Conservation (phyloP, 129 eudicot species). For the Tagetes patula region DNA sequence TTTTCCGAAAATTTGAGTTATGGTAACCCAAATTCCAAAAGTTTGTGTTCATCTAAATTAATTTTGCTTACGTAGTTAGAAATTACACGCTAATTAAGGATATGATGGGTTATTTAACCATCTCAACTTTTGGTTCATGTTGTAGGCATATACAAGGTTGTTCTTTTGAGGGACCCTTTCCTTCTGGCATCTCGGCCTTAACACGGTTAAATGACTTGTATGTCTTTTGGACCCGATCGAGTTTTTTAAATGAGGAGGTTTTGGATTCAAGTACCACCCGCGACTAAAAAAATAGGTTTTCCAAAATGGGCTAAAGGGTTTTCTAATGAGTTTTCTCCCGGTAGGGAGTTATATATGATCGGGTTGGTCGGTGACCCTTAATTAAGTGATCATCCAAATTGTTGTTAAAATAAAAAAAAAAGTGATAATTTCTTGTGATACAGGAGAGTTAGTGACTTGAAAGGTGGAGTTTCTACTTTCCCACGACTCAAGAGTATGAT, state of each 20-base stretch:
- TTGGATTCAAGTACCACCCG: no score
- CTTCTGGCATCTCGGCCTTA: slow-evolving; percentile 54
- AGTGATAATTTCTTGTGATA: background rate
- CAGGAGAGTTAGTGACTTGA: slow-evolving; percentile 83
- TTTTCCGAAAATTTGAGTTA: background rate
- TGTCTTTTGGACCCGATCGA: background rate
- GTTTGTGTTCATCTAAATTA: background rate
- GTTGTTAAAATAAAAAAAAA: no score
- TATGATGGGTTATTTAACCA: no score
- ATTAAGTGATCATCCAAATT: no score
- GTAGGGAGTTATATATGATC: no score
- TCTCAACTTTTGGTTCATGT: slow-evolving; percentile 5
- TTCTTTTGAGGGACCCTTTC: slow-evolving; percentile 79
- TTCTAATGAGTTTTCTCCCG: no score
- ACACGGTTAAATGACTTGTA: slow-evolving; percentile 61
- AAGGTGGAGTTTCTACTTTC: slow-evolving; percentile 50
- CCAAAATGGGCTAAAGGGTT: no score
- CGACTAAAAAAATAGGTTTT: no score
- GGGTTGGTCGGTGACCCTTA: no score
- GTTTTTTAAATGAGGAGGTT: no score
- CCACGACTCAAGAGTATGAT: slow-evolving; percentile 46
- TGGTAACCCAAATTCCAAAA: background rate
- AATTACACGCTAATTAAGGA: no score
- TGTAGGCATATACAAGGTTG: slow-evolving; percentile 79
- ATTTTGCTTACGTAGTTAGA: background rate